Evolutionary conservation across 1,139 yeast genomes (phyloP).

Genomic region (Arxiozyma telluris): DNA sequence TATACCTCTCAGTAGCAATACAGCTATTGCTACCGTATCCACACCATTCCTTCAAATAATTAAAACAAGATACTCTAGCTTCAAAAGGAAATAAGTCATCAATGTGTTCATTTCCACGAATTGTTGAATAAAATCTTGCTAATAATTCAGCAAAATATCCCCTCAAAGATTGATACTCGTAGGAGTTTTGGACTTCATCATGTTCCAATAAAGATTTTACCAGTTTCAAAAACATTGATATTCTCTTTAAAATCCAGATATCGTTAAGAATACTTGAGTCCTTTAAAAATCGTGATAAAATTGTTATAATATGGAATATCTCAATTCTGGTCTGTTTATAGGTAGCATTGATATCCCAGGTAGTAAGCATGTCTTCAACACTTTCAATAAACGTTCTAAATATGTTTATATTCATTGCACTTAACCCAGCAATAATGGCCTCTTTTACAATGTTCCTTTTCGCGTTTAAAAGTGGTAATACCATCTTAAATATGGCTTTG

Average conservation of each 20-base stretch:
- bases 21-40: slow-evolving; percentile 66
- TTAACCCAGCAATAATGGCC: slow-evolving; percentile 77
- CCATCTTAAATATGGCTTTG: slow-evolving; percentile 79
- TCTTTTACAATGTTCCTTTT: slow-evolving; percentile 68
- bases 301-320: slow-evolving; percentile 64
- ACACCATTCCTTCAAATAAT: slow-evolving; percentile 87
- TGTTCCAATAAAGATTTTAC: slow-evolving; percentile 55
- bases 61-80: slow-evolving; percentile 75
- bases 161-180: slow-evolving; percentile 67
- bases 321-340: slow-evolving; percentile 56
- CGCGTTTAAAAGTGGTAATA: slow-evolving; percentile 67
- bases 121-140: slow-evolving; percentile 58
- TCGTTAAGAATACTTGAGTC: slow-evolving; percentile 50
- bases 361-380: slow-evolving; percentile 52
- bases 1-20: slow-evolving; percentile 59
- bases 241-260: slow-evolving; percentile 57
- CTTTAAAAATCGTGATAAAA: slow-evolving; percentile 57
- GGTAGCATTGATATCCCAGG: slow-evolving; percentile 43
- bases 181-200: slow-evolving; percentile 53
- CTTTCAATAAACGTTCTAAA: slow-evolving; percentile 76
- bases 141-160: slow-evolving; percentile 73
- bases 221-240: slow-evolving; percentile 56
- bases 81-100: slow-evolving; percentile 71
- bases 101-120: slow-evolving; percentile 26
- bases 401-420: slow-evolving; percentile 84